Evolutionary conservation across 768 basidiomycete species (phyloP).

Genomic region (Mycena vulgaris): DNA sequence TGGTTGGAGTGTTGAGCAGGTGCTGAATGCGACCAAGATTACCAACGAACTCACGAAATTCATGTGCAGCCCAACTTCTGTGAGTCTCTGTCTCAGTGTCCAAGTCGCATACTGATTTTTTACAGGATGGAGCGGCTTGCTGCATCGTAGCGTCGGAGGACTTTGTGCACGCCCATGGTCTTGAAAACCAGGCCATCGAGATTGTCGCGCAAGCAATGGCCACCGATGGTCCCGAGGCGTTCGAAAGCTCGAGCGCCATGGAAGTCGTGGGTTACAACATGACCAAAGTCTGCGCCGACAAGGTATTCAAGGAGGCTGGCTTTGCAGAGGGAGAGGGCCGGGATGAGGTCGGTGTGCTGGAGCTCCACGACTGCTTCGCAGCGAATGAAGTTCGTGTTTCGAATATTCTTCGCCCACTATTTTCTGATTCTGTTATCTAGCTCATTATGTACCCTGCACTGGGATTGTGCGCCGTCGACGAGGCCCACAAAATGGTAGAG

Average conservation of each 20-base stretch:
- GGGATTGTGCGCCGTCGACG: conserved; percentile 75
- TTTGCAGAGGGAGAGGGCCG: conserved; percentile 74
- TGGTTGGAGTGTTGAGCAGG: conserved; percentile 82
- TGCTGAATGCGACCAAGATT: conserved; percentile 77
- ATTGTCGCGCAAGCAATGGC: conserved; percentile 76
- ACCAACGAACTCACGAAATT: conserved; percentile 83
- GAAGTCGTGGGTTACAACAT: conserved; percentile 87
- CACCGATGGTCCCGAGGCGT: conserved; percentile 78
- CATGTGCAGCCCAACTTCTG: conserved; percentile 92
- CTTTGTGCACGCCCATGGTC: conserved; percentile 78
- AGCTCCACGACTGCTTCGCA: conserved; percentile 91
- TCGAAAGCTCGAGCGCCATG: conserved; percentile 80
- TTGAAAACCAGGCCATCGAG: conserved; percentile 92
- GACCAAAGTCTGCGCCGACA: conserved; percentile 77
- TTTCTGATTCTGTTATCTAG: conserved; percentile 51
- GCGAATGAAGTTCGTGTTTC: conserved; percentile 75
- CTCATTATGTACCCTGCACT: conserved; percentile 88
- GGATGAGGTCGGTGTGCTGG: conserved; percentile 86
- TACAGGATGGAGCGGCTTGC: conserved; percentile 81
- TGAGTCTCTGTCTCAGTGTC: conserved; percentile 43
- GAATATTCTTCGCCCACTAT: neutral
- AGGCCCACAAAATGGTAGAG: conserved; percentile 83
- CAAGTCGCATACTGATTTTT: conserved; percentile 9
- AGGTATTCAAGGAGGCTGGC: conserved; percentile 80
- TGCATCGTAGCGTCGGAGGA: conserved; percentile 85